A percentile compares a stretch with the other conserved stretches of the same genome.
Conservation (phyloP, 441 rosid species). For the Viola pubescens region DNA sequence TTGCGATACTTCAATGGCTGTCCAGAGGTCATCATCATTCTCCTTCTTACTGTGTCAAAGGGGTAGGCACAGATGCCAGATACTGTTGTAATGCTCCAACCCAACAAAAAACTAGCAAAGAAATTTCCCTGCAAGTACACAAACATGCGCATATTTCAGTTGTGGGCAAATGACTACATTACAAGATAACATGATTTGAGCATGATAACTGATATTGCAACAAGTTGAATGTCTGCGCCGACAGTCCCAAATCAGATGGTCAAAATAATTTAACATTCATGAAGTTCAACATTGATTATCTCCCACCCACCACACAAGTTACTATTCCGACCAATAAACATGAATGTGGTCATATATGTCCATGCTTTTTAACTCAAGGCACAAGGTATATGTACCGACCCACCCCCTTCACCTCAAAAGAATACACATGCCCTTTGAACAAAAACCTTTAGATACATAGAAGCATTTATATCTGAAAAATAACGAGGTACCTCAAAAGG, state of each 20-base stretch:
- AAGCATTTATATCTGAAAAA: too few species aligned
- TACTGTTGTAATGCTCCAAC: slow-evolving; percentile 84
- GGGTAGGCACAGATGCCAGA: slow-evolving; percentile 91
- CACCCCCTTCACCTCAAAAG: too few species aligned
- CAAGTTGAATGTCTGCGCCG: background rate
- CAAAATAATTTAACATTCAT: background rate
- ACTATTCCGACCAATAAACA: background rate
- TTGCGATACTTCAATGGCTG: slow-evolving; percentile 55
- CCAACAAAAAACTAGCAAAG: slow-evolving; percentile 77
- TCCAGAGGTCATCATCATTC: slow-evolving; percentile 97
- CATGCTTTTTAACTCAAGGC: too few species aligned
- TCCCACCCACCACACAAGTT: background rate
- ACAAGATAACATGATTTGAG: background rate
- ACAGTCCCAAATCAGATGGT: slow-evolving; percentile 4
- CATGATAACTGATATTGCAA: background rate
- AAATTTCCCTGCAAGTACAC: slow-evolving; percentile 58
- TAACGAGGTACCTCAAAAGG: slow-evolving; percentile 51
- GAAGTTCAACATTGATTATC: background rate
- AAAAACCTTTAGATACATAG: too few species aligned
- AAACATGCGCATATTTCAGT: background rate
- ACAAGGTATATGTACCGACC: too few species aligned
- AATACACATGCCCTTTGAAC: too few species aligned
- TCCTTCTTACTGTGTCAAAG: slow-evolving; percentile 75
- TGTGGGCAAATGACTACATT: background rate
- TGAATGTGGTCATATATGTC: too few species aligned